Percentiles rank a stretch among this genome's conserved stretches.
These are phyloP conservation scores for Zhuliangozyma blackwelliae DNA, from an alignment of 1,139 yeast species.

Conservation along the genomic window DNA sequence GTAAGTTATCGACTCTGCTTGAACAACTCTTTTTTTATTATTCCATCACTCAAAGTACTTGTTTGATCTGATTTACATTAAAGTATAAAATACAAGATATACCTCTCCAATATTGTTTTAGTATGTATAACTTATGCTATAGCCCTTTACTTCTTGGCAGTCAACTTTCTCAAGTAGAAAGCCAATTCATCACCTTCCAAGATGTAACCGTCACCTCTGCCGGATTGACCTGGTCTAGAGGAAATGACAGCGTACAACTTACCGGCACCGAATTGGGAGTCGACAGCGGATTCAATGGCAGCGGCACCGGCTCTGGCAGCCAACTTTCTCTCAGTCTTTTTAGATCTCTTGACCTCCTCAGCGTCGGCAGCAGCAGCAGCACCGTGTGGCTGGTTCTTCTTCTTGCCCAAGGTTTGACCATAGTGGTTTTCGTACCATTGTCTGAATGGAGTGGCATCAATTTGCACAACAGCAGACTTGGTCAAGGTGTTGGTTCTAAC, in stretches of 20 bases:
- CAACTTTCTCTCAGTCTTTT: conserved; percentile 84
- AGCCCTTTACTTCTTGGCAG: conserved; percentile 86
- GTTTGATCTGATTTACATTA: neutral
- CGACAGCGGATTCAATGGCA: conserved; percentile 85
- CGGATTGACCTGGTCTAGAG: conserved; percentile 99
- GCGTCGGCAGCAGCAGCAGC: conserved; percentile 33
- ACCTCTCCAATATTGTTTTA: neutral
- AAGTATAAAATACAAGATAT: conserved; percentile 4
- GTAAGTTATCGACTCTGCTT: no score
- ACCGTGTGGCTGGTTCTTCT: conserved; percentile 32
- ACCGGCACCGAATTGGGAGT: conserved; percentile 97
- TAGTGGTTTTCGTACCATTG: conserved; percentile 99
- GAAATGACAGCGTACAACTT: conserved; percentile 98
- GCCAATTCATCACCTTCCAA: conserved; percentile 99
- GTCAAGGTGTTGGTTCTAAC: conserved; percentile 99
- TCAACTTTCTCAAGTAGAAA: conserved; percentile 99
- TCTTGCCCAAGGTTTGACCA: conserved; percentile 92
- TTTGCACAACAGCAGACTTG: conserved; percentile 97
- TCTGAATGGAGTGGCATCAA: conserved; percentile 99
- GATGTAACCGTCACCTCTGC: conserved; percentile 99
- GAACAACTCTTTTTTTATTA: no score
- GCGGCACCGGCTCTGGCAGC: conserved; percentile 87
- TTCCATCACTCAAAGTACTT: no score
- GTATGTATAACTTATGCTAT: no score
- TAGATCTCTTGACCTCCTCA: conserved; percentile 64